Base-by-base conservation (phyloP, 176 grass and related monocot genomes). In the Calamus simplicifolius region DNA sequence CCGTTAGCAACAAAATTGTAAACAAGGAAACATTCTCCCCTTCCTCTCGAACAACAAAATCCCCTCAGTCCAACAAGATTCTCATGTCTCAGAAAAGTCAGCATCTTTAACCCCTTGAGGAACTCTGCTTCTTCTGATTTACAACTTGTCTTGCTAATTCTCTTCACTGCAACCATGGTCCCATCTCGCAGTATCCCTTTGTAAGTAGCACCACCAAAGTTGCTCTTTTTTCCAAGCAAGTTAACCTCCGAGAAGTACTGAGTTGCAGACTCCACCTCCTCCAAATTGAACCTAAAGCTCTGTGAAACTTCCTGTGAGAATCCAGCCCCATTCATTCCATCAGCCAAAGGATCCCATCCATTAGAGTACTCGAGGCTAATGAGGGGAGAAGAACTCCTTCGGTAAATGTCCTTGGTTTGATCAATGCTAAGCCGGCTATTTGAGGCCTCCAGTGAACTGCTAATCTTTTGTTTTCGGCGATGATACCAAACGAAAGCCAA, bases 201-300 rank as follows among this genome's bases (percentile, higher is more conserved):
- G 56, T 88, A 97, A 38, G 78, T 88, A 64, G 82, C 67, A 0
- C 63, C 67, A 0, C 63, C 69, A 17, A 82, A 75, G 16, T 56
- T 59, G 50, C 68, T 57, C 61, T 87, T 85, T 38, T 80, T 88
- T 10, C 73, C 78, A 43, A 91, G 75, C 26, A 91, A 67, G 64
- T 88, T 97, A 7, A 79, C 73, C 71, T 91, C 84, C 10, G 84
- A 97, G 71, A 97, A 97, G 78, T 88, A 92, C 63, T 87, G 84
- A 29, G 93, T 97, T 1, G 93, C 93, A 18, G 75, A 97, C 75
- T 97, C 87, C 25, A 97, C 72, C 51, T 97, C 93, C 78, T 97
- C 93, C 64, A 87, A 71, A 64, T 87, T 88, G 65, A 97, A 74
- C 56, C 59, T 61, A 5, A 85, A 67, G 64, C 75, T 90, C 69